Base-by-base conservation (phyloP, 768 basidiomycete species). In the Mycena galopus region DNA sequence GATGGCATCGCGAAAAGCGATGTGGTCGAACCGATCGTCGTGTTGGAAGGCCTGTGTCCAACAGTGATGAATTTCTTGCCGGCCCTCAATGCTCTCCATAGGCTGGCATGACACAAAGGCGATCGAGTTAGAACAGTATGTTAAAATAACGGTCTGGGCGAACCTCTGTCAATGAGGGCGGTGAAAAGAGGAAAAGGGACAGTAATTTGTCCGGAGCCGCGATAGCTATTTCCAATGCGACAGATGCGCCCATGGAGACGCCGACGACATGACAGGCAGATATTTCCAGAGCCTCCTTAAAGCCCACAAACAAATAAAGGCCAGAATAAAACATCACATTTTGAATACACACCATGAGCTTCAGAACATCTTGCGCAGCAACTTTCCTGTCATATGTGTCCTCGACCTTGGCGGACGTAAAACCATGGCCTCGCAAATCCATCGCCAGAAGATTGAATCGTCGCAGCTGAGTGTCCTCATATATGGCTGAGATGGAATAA, bases 201-300 rank as follows among this genome's bases (percentile, higher is more conserved):
- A 82, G 75, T 3, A 83, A 81, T 71, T 77, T 80, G 12, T 82
- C 77, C 0, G 83, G 85, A 42, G 82, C 77, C 16, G 75, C 72
- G 9, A 84, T 77, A 17, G 82, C 81, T 47, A 81, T 69, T 68
- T 84, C 78, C 25, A 84, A 53, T 23, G 83, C 80, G 5, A 81
- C 77, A 65, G 78, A 81, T 0, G 83, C 73, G 5, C 85, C 85
- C 79, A 83, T 78, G 0, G 84, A 84, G 23, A 84, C 39, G 3
- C 82, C 85, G 27, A 82, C 73, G 25, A 85, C 67, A 74, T 85
- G 84, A 63, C 83, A 86, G 2, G 81, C 76, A 9, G 82, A 83
- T 37, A 86, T 72, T 32, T 76, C 61, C 10, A 86, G 71, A 8
- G 82, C 82, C 37, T 84, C 79, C 85, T 86, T 62, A 7, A 50